These are phyloP conservation scores for Heimioporus sp. DNA, from an alignment of 768 basidiomycete species.

Conservation along the genomic window DNA sequence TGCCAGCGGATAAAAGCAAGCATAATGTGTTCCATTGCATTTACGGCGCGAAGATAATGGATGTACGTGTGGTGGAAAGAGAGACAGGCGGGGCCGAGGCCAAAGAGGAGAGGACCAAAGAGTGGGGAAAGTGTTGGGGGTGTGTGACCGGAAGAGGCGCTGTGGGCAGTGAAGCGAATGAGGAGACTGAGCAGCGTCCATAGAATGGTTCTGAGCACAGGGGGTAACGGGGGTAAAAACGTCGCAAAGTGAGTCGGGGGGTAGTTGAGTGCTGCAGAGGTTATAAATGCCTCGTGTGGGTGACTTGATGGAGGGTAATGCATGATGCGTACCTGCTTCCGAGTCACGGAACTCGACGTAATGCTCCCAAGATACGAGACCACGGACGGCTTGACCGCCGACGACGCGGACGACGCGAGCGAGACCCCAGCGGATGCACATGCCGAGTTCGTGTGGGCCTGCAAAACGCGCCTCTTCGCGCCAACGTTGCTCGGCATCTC, in stretches of 20 bases:
- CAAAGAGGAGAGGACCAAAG: slow-evolving; percentile 89
- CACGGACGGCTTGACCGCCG: slow-evolving; percentile 71
- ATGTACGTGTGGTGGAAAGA: slow-evolving; percentile 58
- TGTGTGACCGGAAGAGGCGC: slow-evolving; percentile 82
- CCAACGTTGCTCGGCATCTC: slow-evolving; percentile 56
- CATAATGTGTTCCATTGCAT: slow-evolving; percentile 92
- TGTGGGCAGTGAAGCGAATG: slow-evolving; percentile 79
- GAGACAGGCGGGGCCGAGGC: slow-evolving; percentile 55
- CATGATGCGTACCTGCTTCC: slow-evolving; percentile 67
- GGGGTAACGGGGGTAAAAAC: slow-evolving; percentile 56
- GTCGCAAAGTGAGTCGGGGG: slow-evolving; percentile 70
- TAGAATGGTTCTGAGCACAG: slow-evolving; percentile 57
- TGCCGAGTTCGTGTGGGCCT: slow-evolving; percentile 83
- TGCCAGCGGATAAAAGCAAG: slow-evolving; percentile 87
- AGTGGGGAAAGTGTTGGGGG: slow-evolving; percentile 87
- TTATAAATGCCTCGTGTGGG: slow-evolving; percentile 22
- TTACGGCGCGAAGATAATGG: slow-evolving; percentile 75
- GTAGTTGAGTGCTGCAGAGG: slow-evolving; percentile 51
- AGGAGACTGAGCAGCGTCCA: slow-evolving; percentile 77
- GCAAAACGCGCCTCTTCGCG: slow-evolving; percentile 83
- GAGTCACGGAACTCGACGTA: slow-evolving; percentile 80
- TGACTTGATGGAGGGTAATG: slow-evolving; percentile 20
- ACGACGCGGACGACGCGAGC: slow-evolving; percentile 72
- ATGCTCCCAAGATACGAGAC: slow-evolving; percentile 80
- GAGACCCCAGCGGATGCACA: slow-evolving; percentile 92